Conservation (phyloP, 352 stramenopile genomes). For the Phytophthora niederhauseri region DNA sequence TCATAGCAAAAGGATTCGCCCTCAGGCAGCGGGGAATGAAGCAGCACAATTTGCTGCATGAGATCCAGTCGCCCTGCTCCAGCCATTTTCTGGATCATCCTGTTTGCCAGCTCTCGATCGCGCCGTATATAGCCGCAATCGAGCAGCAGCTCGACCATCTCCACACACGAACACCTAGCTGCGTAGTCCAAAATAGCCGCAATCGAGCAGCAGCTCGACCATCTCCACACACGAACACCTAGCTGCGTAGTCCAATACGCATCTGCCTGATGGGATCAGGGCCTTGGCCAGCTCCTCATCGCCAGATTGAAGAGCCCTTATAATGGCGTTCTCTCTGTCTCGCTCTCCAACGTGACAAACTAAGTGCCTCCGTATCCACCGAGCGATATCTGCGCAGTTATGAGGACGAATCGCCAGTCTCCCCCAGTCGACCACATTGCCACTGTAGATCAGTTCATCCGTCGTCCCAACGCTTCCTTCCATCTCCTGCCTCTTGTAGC, state of each 20-base stretch:
- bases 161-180: neutral
- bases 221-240: neutral
- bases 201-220: slow-evolving; percentile 18
- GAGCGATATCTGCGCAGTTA: neutral
- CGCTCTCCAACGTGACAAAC: neutral
- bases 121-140: slow-evolving; percentile 4
- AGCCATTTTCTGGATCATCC: slow-evolving; percentile 2
- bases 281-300: slow-evolving; percentile 1
- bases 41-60: slow-evolving; percentile 13
- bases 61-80: slow-evolving; percentile 8
- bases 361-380: neutral
- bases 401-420: neutral
- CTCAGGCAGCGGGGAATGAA: slow-evolving; percentile 5
- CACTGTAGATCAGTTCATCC: neutral
- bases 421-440: neutral
- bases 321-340: neutral
- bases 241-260: slow-evolving; percentile 11
- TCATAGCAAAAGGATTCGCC: neutral
- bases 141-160: slow-evolving; percentile 20
- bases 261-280: slow-evolving; percentile 6
- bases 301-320: neutral
- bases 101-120: neutral
- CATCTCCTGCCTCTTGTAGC: neutral
- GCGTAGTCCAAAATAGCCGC: slow-evolving; percentile 22
- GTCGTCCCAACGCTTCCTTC: too few species aligned